Base-by-base conservation (phyloP, 2,329 filamentous ascomycete species). In the Ceratocystis cubensis region DNA sequence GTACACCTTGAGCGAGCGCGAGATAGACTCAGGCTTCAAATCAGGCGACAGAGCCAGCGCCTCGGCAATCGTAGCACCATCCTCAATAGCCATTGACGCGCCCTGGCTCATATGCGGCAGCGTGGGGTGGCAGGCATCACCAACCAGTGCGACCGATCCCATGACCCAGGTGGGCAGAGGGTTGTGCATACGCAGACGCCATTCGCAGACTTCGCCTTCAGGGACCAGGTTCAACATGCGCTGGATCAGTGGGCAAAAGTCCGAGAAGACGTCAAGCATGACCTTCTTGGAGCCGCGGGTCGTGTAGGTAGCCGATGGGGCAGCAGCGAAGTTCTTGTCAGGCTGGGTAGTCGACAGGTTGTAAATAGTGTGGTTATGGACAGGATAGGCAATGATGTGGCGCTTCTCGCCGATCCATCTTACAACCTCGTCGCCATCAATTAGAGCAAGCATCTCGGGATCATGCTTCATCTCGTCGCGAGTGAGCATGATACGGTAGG, bases 351-450 rank as follows among this genome's bases (percentile, higher is more conserved):
- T 80, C 13, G 84, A 84, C 44, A 87, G 75, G 74, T 87, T 87
- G 76, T 86, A 87, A 71, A 86, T 81, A 45, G 79, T 80, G 71
- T 89, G 84, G 72, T 80, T 82, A 69, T 83, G 80, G 56, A 93
- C 85, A 0, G 88, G 85, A 73, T 92, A 93, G 0, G 87, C 87
- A 71, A 92, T 89, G 73, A 91, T 88, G 74, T 92, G 89, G 1
- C 87, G 81, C 70, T 83, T 83, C 72, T 85, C 84, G 41, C 88
- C 88, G 64, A 92, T 87, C 88, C 88, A 92, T 63, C 89, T 82
- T 48, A 85, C 86, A 2, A 88, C 88, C 62, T 81, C 78, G 71
- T 90, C 82, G 56, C 81, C 79, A 70, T 89, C 83, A 25, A 92
- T 78, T 8, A 91, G 79, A n/a, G 76, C 79, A 65, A 87, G 77